A percentile compares a stretch with the other conserved stretches of the same genome.
Evolutionary conservation across 805 yeast genomes (phyloP).

Genomic region (Hanseniaspora meyeri): DNA sequence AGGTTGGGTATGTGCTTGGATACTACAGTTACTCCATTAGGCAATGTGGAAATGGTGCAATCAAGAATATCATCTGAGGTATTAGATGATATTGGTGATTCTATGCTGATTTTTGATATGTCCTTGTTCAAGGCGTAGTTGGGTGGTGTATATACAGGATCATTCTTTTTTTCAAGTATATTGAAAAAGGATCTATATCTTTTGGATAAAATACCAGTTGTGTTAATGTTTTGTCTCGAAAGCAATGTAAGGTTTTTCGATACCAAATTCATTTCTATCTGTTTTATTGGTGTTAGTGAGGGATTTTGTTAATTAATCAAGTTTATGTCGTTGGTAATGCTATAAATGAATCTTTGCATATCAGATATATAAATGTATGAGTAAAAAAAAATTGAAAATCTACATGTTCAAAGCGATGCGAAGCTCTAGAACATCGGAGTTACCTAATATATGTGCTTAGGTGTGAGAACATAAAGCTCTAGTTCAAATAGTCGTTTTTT

Average conservation of each 20-base stretch:
- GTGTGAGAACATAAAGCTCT: too few relatives aligned
- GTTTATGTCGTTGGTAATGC: neutral
- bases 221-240: neutral
- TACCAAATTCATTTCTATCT: neutral
- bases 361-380: neutral
- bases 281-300: too few relatives aligned
- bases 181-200: neutral
- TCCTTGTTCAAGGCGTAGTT: neutral
- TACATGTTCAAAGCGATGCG: too few relatives aligned
- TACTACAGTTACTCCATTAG: conserved; percentile 93
- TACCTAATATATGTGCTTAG: too few relatives aligned
- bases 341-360: too few relatives aligned
- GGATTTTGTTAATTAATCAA: neutral
- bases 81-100: conserved; percentile 5
- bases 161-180: neutral
- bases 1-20: conserved; percentile 78
- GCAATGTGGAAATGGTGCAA: conserved; percentile 49
- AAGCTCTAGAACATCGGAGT: too few relatives aligned
- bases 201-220: neutral
- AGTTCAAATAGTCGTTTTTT: too few relatives aligned
- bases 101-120: neutral
- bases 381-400: too few relatives aligned
- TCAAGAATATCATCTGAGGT: conserved; percentile 3
- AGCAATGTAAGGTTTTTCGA: neutral
- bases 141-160: neutral